Base-by-base conservation (phyloP, 108 stramenopile genomes). In the Pseudonitzschia multiseries region DNA sequence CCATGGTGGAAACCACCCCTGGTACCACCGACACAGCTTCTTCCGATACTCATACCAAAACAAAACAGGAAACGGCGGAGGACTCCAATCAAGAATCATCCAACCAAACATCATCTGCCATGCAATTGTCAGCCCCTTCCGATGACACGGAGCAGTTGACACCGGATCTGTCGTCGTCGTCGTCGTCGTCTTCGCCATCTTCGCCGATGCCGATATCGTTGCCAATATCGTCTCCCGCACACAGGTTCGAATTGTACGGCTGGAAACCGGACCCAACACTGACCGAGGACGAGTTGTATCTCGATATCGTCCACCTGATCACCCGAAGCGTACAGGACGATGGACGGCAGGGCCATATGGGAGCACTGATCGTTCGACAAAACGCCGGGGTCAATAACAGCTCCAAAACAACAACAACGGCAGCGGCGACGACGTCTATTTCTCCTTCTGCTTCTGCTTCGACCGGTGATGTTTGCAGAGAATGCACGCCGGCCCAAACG, bases 271-370 rank as follows among this genome's bases (percentile, higher is more conserved):
- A 80, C 57, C 46, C 76, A 18, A 21, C 63, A 14, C 41, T 84
- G 17, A 72, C 83, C 32, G 83, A 84, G 29, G 90, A 91, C 71
- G 86, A 83, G 54, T 85, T 83, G 57, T 85, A 75, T 46, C 81
- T 91, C 84, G 85, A 86, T 60, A 72, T 88, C 1, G 73, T 82
- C 15, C 69, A 87, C 40, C 48, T 91, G 14, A 65, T 91, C 2
- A 91, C 87, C 24, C 75, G 90, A 26, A 80, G 71, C 42, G 28
- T 42, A 20, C 48, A 64, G 12, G 53, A 40, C 22, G 50, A 69
- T 41, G 66, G 74, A 68, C 84, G 28, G 75, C 75, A 69, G 71
- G 79, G 53, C 57, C 74, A 51, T 83, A 91, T 71, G 90, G 90
- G 40, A 70, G 72, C 74, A 79, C 85, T 87, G 84, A 77, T 31